phyloP scores from a whole-genome alignment of 306 rosid genomes.

The Trichosanthes truncata region DNA sequence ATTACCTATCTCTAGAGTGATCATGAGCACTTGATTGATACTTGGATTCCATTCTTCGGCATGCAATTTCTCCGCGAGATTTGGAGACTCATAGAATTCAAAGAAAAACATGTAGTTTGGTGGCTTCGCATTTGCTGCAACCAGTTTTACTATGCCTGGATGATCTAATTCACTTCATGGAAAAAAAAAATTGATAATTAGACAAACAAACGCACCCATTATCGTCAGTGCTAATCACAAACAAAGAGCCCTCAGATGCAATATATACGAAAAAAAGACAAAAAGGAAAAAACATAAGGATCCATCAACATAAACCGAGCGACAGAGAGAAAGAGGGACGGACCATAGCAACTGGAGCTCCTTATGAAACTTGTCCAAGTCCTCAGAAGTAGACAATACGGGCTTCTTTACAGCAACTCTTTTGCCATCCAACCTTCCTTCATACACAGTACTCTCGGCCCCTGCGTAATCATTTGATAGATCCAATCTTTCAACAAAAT shows the following conservation, averaged over 20 bases:
- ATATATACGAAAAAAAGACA: not conserved
- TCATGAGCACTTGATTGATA: constrained; percentile 27
- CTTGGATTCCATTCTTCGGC: constrained; percentile 38
- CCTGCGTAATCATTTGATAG: constrained; percentile 22
- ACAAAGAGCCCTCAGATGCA: not conserved
- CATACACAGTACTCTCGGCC: constrained; percentile 80
- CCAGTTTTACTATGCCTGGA: constrained; percentile 52
- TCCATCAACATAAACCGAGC: not conserved
- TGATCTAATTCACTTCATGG: constrained; percentile 64
- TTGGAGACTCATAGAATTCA: constrained; percentile 49
- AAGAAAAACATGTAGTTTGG: constrained; percentile 88
- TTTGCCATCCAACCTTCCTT: constrained; percentile 58
- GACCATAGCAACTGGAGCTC: constrained; percentile 79
- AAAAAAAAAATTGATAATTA: not conserved
- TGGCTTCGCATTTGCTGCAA: constrained; percentile 89
- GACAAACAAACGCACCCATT: not conserved
- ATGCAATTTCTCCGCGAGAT: constrained; percentile 67
- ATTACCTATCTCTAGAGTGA: constrained; percentile 33
- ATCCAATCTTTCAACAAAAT: not conserved
- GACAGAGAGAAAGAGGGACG: constrained; percentile 3
- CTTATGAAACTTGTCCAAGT: constrained; percentile 71
- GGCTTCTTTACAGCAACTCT: constrained; percentile 90
- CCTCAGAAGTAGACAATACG: constrained; percentile 58
- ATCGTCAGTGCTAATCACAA: not conserved
- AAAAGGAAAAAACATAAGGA: not conserved